Evolutionary conservation across 257 asterid species (phyloP), one percentile per base, ranked within the genome.

Genomic region (Avicennia marina): DNA sequence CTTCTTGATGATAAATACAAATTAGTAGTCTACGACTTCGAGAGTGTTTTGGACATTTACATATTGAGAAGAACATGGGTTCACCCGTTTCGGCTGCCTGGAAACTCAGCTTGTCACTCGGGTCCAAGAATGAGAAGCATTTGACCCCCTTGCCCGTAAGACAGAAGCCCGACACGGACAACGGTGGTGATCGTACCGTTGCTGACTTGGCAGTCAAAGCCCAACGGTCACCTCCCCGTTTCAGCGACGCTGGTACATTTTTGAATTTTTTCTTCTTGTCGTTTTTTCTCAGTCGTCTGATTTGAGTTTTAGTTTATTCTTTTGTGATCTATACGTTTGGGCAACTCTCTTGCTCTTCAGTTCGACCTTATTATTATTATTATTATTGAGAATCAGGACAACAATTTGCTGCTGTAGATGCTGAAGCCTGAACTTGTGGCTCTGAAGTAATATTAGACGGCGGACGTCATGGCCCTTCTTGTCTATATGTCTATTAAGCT

Each of bases 61-160:
- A n/a, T n/a, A n/a, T n/a, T n/a, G n/a, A n/a, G n/a, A 31, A 43
- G 41, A 56, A 51, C 43, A 72, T 76, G 78, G 78, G 81, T 26
- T 68, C 75, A 2, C 72, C 75, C 53, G 65, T 64, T 51, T 76
- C 81, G 17, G 17, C 54, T 40, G 72, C 48, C 34, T 67, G 27
- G 32, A 64, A 63, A 53, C 57, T 70, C 32, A 59, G 62, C 29
- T 47, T 76, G 7, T 73, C 80, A 31, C 56, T 69, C n/a, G n/a
- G n/a, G n/a, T n/a, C n/a, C 16, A 73, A 77, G 34, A 67, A 62
- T 25, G 76, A 58, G 38, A 52, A 48, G 53, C 71, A 63, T 25
- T 19, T 32, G 50, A 56, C 40, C 53, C 73, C 82, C 0, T 72
- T 89, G 20, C 81, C 78, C 1, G 66, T 68, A 61, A 82, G 79